Percentiles rank a stretch among this genome's conserved stretches.
phyloP scores from a whole-genome alignment of 331 rosid species.

The Quercus lobata region DNA sequence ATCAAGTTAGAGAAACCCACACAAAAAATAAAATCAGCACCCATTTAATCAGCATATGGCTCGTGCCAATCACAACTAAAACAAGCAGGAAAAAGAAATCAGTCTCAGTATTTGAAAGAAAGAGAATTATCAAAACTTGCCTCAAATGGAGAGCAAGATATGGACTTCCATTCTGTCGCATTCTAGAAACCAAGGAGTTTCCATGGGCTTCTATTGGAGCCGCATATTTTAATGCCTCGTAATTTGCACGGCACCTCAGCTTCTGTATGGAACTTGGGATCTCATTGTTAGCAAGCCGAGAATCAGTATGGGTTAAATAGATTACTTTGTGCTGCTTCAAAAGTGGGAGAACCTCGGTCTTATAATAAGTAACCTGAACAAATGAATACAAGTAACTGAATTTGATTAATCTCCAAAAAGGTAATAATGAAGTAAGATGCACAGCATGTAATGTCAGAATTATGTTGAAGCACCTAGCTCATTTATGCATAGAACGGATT shows the following conservation, averaged over 20 bases:
- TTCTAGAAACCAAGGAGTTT: slow-evolving; percentile 70
- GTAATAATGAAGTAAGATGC: slow-evolving; percentile 2
- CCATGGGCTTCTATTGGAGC: slow-evolving; percentile 82
- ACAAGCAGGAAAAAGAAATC: background rate
- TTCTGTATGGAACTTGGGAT: slow-evolving; percentile 66
- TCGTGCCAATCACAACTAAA: background rate
- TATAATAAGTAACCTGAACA: slow-evolving; percentile 72
- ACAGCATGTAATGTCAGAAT: slow-evolving; percentile 4
- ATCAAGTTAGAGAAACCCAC: background rate
- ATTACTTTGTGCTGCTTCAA: slow-evolving; percentile 80
- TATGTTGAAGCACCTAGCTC: slow-evolving; percentile 5
- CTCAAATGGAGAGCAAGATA: slow-evolving; percentile 95
- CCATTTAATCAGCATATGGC: background rate
- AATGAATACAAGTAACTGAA: slow-evolving; percentile 20
- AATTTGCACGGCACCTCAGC: slow-evolving; percentile 88
- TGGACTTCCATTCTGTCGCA: slow-evolving; percentile 66
- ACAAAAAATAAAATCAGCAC: background rate
- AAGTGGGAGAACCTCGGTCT: slow-evolving; percentile 75
- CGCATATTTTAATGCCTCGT: slow-evolving; percentile 81
- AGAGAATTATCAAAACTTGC: slow-evolving; percentile 38
- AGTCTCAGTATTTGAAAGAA: background rate
- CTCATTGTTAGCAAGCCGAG: slow-evolving; percentile 81
- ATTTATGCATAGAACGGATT: slow-evolving; percentile 12
- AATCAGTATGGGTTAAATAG: slow-evolving; percentile 90
- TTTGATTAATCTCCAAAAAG: slow-evolving; percentile 2